Conservation (phyloP, 805 yeast species). For the Lipomyces sp. region DNA sequence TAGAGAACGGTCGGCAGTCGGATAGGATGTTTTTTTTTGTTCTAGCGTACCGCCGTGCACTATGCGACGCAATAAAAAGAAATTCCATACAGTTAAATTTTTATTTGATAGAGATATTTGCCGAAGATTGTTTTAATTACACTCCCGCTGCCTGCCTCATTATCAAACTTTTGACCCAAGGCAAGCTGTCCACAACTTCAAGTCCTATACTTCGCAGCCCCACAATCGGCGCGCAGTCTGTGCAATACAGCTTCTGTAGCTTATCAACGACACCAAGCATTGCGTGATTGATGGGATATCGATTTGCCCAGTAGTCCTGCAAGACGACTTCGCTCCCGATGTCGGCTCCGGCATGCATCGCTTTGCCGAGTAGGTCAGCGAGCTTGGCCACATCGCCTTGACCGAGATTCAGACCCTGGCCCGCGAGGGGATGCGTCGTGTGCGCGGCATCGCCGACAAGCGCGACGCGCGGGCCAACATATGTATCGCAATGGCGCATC, state of each 20-base stretch:
- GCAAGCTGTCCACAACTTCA: conserved; percentile 59
- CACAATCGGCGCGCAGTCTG: conserved; percentile 71
- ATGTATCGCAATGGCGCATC: conserved; percentile 85
- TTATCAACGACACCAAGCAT: conserved; percentile 88
- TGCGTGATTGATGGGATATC: conserved; percentile 75
- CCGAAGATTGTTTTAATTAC: no score
- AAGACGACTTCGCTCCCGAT: conserved; percentile 77
- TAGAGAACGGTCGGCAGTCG: no score
- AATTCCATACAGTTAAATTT: no score
- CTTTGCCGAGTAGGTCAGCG: conserved; percentile 64
- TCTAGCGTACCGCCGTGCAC: no score
- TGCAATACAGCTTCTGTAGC: conserved; percentile 79
- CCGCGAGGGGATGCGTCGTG: conserved; percentile 94
- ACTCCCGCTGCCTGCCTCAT: conserved; percentile 52
- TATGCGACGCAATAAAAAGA: no score
- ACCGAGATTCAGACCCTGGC: conserved; percentile 98
- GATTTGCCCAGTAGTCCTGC: conserved; percentile 82
- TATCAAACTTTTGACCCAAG: conserved; percentile 66
- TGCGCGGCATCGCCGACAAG: conserved; percentile 99
- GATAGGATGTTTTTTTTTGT: no score
- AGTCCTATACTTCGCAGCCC: conserved; percentile 73
- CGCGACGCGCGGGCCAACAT: conserved; percentile 79
- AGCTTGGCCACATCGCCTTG: conserved; percentile 83
- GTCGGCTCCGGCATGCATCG: conserved; percentile 76
- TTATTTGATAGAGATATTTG: no score